Percentiles rank a stretch among this genome's conserved stretches.
phyloP scores from a whole-genome alignment of 176 grass and related monocot species.

The Echinochloa phyllopogon region DNA sequence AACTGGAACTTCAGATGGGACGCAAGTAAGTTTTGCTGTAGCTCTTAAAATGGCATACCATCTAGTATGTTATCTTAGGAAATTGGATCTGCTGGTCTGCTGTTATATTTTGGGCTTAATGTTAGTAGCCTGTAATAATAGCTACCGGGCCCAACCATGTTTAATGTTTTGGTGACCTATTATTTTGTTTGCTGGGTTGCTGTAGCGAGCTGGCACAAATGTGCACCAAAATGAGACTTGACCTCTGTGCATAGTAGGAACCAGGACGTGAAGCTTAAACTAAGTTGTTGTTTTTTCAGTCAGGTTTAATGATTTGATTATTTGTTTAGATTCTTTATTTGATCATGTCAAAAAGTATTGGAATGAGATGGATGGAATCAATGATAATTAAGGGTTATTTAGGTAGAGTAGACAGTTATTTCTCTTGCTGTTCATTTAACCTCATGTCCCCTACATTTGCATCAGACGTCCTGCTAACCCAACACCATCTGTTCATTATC shows the following conservation, averaged over 20 bases:
- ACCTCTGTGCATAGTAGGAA: neutral
- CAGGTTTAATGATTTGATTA: neutral
- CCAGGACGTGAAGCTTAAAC: neutral
- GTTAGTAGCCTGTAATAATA: constrained; percentile 15
- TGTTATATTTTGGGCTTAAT: constrained; percentile 6
- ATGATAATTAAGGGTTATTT: neutral
- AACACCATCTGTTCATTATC: neutral
- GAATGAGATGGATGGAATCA: constrained; percentile 13
- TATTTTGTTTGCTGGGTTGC: constrained; percentile 23
- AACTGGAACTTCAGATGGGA: constrained; percentile 98
- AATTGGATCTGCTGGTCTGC: neutral
- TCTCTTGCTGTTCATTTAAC: constrained; percentile 10
- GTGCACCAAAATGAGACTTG: constrained; percentile 17
- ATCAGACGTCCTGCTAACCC: neutral
- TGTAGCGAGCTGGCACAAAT: neutral
- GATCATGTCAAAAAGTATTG: neutral
- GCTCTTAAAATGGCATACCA: neutral
- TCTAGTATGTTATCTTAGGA: constrained; percentile 8
- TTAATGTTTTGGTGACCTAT: constrained; percentile 6
- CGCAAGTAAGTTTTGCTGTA: constrained; percentile 71
- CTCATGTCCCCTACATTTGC: neutral
- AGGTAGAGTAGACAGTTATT: constrained; percentile 23
- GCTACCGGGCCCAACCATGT: constrained; percentile 6
- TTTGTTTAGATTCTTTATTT: constrained; percentile 8
- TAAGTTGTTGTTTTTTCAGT: neutral